Evolutionary conservation across 2,329 filamentous ascomycete genomes (phyloP).

Genomic region (Aspergillus pseudonomiae): DNA sequence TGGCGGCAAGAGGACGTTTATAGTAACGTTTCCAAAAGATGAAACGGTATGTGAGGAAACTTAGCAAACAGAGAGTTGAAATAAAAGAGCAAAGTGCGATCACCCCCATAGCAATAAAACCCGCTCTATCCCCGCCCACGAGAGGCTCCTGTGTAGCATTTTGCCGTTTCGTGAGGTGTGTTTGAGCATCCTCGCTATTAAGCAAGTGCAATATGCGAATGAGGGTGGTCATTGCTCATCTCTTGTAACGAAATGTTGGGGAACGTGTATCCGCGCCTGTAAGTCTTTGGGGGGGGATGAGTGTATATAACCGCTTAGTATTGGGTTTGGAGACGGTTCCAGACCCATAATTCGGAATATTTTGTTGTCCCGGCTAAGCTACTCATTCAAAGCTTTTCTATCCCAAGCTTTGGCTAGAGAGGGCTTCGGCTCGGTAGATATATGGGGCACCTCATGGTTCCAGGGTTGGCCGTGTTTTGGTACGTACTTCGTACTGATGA

Average conservation of each 20-base stretch:
- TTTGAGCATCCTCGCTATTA: constrained; percentile 1
- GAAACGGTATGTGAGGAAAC: constrained; percentile 53
- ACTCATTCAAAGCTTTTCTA: constrained; percentile 2
- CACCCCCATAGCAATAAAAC: constrained; percentile 51
- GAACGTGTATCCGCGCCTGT: background rate
- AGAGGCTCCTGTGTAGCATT: constrained; percentile 15
- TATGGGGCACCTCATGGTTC: constrained; percentile 7
- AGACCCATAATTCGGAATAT: background rate
- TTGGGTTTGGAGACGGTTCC: background rate
- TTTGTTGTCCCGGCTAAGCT: background rate
- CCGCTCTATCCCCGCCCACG: constrained; percentile 35
- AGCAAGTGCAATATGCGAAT: constrained; percentile 7
- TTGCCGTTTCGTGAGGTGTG: background rate
- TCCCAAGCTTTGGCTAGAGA: background rate
- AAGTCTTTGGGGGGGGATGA: background rate
- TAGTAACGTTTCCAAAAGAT: constrained; percentile 54
- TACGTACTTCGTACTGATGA: background rate
- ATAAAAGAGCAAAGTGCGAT: constrained; percentile 48
- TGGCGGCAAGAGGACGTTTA: constrained; percentile 52
- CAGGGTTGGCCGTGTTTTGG: background rate
- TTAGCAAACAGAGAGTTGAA: constrained; percentile 35
- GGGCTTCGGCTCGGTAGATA: constrained; percentile 2
- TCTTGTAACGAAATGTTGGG: background rate
- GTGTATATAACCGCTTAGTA: background rate
- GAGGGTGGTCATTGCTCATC: constrained; percentile 9